These are phyloP conservation scores for Solanum megistacrolobum DNA, from an alignment of 257 asterid genomes.

Conservation along the genomic window DNA sequence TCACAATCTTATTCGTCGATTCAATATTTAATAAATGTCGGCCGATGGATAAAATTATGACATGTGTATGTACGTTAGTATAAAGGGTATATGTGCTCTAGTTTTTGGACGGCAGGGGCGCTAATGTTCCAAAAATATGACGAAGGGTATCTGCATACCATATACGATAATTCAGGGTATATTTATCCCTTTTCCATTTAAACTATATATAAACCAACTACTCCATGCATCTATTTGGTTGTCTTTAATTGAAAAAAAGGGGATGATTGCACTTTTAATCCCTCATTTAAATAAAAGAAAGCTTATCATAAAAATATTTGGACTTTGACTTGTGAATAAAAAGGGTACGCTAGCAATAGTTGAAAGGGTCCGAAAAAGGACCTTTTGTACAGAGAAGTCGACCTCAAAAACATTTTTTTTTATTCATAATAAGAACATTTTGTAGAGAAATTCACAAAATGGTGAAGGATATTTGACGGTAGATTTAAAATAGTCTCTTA, in stretches of 20 bases:
- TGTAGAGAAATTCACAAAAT: neutral
- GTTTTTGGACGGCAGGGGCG: too few relatives aligned
- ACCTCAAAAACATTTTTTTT: neutral
- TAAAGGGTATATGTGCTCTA: too few relatives aligned
- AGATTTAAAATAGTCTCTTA: neutral
- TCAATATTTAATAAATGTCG: too few relatives aligned
- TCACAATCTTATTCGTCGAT: too few relatives aligned
- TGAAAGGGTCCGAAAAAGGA: neutral
- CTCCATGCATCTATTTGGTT: neutral
- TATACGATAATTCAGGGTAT: too few relatives aligned
- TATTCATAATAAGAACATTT: neutral
- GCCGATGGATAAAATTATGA: too few relatives aligned
- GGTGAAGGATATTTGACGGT: neutral
- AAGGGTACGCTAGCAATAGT: neutral
- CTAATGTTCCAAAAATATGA: too few relatives aligned
- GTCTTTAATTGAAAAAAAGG: neutral
- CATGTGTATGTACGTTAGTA: too few relatives aligned
- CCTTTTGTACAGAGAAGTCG: neutral
- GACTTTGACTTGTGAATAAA: neutral
- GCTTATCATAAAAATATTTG: neutral
- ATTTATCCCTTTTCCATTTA: too few relatives aligned
- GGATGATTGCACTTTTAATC: neutral
- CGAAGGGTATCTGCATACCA: too few relatives aligned
- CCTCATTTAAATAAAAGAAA: neutral
- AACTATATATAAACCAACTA: neutral